Evolutionary conservation across 2,329 filamentous ascomycete genomes (phyloP).

Genomic region (Cordyceps fumosorosea): DNA sequence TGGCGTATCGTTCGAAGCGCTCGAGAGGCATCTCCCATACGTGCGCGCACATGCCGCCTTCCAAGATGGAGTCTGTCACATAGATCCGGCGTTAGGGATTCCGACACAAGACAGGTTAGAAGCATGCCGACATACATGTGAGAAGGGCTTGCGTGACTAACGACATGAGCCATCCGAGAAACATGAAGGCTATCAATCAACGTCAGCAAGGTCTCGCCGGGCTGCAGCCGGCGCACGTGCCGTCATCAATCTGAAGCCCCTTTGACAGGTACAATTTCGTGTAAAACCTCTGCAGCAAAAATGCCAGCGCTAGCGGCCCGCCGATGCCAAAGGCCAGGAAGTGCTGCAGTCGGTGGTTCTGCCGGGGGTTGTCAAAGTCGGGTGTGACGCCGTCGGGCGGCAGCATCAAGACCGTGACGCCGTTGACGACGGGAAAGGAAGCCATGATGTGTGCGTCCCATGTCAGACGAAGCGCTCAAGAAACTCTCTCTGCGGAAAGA

Average conservation of each 20-base stretch:
- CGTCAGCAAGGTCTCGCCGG: slow-evolving; percentile 7
- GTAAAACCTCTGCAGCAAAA: slow-evolving; percentile 24
- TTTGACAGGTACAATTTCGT: slow-evolving; percentile 24
- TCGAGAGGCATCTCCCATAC: slow-evolving; percentile 20
- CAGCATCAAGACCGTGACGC: slow-evolving; percentile 19
- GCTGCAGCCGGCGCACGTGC: slow-evolving; percentile 12
- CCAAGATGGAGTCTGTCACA: slow-evolving; percentile 14
- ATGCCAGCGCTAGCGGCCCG: slow-evolving; percentile 20
- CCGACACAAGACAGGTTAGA: no score
- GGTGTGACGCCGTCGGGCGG: slow-evolving; percentile 23
- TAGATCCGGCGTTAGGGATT: no score
- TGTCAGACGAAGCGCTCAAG: neutral
- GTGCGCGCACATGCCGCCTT: slow-evolving; percentile 18
- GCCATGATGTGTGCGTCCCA: neutral
- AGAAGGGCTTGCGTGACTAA: slow-evolving; percentile 17
- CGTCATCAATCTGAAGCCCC: slow-evolving; percentile 21
- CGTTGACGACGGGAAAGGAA: slow-evolving; percentile 20
- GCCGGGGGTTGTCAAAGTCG: slow-evolving; percentile 22
- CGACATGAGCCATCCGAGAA: slow-evolving; percentile 20
- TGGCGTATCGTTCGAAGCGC: slow-evolving; percentile 16
- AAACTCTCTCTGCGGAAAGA: no score
- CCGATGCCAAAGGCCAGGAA: slow-evolving; percentile 23
- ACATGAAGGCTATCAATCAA: slow-evolving; percentile 20
- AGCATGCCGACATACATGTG: slow-evolving; percentile 11
- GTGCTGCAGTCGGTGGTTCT: slow-evolving; percentile 16